Evolutionary conservation across 106 monocot species (phyloP).

Genomic region (Dendrobium nobile): DNA sequence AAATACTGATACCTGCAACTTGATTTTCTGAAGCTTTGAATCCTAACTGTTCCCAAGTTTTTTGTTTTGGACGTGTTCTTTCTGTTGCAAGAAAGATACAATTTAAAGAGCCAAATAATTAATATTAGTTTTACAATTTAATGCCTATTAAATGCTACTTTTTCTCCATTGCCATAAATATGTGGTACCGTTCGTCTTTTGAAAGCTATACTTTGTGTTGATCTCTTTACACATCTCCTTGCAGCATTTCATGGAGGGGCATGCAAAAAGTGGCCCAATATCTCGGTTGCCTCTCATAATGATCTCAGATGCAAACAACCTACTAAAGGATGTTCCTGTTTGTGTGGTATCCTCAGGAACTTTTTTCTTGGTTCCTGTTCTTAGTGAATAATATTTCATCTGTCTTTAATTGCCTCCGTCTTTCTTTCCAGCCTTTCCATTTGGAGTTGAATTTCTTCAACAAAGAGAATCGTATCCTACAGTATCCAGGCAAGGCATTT

Average conservation of each 20-base stretch:
- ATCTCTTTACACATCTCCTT: slow-evolving; percentile 4
- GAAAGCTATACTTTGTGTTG: background rate
- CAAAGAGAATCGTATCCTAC: slow-evolving; percentile 83
- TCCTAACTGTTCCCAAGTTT: background rate
- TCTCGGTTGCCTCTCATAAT: slow-evolving; percentile 83
- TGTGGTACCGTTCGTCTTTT: background rate
- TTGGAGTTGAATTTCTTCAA: slow-evolving; percentile 97
- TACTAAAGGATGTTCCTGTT: slow-evolving; percentile 81
- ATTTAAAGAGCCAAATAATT: background rate
- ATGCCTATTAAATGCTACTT: background rate
- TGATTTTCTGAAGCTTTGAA: background rate
- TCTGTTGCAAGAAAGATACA: background rate
- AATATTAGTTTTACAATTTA: background rate
- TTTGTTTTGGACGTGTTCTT: background rate
- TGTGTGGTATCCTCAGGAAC: slow-evolving; percentile 51
- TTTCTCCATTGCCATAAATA: background rate
- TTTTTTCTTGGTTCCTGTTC: background rate
- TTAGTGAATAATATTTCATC: background rate
- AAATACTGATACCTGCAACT: background rate
- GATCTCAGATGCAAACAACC: slow-evolving; percentile 57
- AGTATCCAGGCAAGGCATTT: slow-evolving; percentile 83
- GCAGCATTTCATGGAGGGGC: slow-evolving; percentile 98
- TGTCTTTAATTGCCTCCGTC: slow-evolving; percentile 9
- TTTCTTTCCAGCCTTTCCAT: slow-evolving; percentile 73
- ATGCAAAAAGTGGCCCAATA: slow-evolving; percentile 91